Evolutionary conservation across 139 green algal genomes (phyloP).

Genomic region (Chlamydomonas schloesseri): DNA sequence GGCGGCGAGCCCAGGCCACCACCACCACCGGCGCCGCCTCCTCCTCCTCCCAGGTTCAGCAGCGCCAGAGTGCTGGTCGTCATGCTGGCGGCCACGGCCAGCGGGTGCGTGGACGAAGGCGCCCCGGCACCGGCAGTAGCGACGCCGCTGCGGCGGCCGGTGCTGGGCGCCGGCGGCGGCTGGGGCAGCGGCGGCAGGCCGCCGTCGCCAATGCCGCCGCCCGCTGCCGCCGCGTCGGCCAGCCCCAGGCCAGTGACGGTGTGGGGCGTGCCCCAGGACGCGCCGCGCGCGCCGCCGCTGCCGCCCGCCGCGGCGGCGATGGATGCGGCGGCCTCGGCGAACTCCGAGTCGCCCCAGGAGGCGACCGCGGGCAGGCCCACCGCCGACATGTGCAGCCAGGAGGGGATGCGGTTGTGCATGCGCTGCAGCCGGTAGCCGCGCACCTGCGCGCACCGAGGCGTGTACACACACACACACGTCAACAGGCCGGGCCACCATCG

Average conservation of each 20-base stretch:
- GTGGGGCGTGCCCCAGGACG: slow-evolving; percentile 3
- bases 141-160: background rate
- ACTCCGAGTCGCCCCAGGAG: slow-evolving; percentile 51
- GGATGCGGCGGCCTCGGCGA: background rate
- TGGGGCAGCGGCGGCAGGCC: background rate
- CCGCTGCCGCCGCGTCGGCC: background rate
- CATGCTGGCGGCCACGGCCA: slow-evolving; percentile 25
- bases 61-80: slow-evolving; percentile 34
- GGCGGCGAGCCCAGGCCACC: too few relatives aligned
- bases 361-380: slow-evolving; percentile 42
- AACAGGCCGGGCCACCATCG: too few relatives aligned
- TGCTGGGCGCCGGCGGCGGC: background rate
- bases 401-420: slow-evolving; percentile 51
- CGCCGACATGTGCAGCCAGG: slow-evolving; percentile 56
- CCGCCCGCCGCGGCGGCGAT: background rate
- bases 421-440: slow-evolving; percentile 30
- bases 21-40: too few relatives aligned
- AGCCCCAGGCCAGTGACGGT: background rate
- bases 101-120: slow-evolving; percentile 21
- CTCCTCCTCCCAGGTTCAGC: slow-evolving; percentile 10
- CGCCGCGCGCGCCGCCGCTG: background rate
- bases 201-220: background rate
- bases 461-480: too few relatives aligned
- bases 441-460: too few relatives aligned
- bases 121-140: background rate